Conservation (phyloP, 2,329 filamentous ascomycete genomes). For the Penicillium verrucosum region DNA sequence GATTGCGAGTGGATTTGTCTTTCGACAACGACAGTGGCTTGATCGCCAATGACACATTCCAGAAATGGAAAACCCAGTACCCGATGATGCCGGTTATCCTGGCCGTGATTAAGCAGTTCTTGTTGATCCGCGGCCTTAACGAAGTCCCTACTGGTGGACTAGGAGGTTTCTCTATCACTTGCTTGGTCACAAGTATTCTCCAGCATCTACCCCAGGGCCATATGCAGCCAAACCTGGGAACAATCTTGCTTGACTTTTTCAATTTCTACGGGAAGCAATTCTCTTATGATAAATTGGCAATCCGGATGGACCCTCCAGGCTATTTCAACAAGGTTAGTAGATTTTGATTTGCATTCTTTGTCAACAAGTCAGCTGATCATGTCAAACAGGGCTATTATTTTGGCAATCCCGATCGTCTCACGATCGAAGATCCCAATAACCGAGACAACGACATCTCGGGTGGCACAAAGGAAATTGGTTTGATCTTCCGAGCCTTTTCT, state of each 20-base stretch:
- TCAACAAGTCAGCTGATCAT: constrained; percentile 8
- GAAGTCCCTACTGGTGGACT: constrained; percentile 89
- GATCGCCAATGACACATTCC: constrained; percentile 74
- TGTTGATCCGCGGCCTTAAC: constrained; percentile 84
- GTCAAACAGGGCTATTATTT: constrained; percentile 48
- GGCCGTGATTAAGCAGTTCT: constrained; percentile 85
- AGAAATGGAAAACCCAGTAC: constrained; percentile 72
- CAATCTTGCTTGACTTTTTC: constrained; percentile 82
- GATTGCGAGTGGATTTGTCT: constrained; percentile 83
- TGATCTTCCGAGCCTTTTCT: constrained; percentile 68
- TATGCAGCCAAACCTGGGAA: constrained; percentile 67
- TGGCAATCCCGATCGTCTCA: constrained; percentile 63
- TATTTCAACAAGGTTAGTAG: constrained; percentile 69
- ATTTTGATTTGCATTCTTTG: not conserved
- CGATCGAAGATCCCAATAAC: constrained; percentile 90
- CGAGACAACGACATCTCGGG: constrained; percentile 83
- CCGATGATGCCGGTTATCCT: constrained; percentile 85
- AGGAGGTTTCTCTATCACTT: constrained; percentile 91
- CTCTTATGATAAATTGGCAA: constrained; percentile 65
- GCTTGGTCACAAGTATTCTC: constrained; percentile 83
- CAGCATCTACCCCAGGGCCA: constrained; percentile 73
- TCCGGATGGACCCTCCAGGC: constrained; percentile 70
- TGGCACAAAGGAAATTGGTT: constrained; percentile 67
- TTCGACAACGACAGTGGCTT: constrained; percentile 89
- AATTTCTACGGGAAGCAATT: constrained; percentile 85